These are phyloP conservation scores for Thalassiosira profunda DNA, from an alignment of 108 stramenopile genomes.

Conservation along the genomic window DNA sequence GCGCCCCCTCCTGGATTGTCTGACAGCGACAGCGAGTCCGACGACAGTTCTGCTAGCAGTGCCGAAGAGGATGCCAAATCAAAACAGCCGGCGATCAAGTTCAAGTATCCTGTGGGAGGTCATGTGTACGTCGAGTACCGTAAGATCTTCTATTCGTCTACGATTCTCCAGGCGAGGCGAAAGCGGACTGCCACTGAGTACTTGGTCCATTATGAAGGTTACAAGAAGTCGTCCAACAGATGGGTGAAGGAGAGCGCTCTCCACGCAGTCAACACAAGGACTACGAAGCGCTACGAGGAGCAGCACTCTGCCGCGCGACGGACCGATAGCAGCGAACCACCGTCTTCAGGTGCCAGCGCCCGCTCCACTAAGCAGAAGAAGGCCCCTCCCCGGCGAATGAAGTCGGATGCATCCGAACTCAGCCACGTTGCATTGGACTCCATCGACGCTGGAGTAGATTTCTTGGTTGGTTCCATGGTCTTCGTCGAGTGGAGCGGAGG, in stretches of 20 bases:
- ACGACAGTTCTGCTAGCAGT: background rate
- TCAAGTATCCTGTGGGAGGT: constrained; percentile 37
- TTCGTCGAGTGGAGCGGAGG: constrained; percentile 44
- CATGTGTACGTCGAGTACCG: constrained; percentile 53
- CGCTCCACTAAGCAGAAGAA: too few species aligned
- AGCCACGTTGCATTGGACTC: constrained; percentile 9
- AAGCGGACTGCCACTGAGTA: constrained; percentile 35
- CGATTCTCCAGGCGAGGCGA: constrained; percentile 31
- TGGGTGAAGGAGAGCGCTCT: constrained; percentile 52
- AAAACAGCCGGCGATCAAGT: constrained; percentile 2
- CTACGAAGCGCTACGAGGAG: constrained; percentile 40
- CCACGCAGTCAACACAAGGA: constrained; percentile 37
- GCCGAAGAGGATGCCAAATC: constrained; percentile 10
- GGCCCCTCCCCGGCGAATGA: constrained; percentile 12
- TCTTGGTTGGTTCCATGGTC: constrained; percentile 50
- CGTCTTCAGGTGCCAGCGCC: too few species aligned
- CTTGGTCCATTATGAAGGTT: constrained; percentile 56
- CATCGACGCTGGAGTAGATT: constrained; percentile 48
- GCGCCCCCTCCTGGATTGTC: constrained; percentile 3
- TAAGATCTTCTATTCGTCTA: constrained; percentile 45
- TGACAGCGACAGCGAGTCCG: constrained; percentile 11
- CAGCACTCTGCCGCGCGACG: constrained; percentile 34
- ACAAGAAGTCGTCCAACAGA: constrained; percentile 51
- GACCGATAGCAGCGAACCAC: too few species aligned
- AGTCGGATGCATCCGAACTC: constrained; percentile 35